Conservation (phyloP, 1,139 yeast genomes). For the Kurtzmaniella quercitrusa region DNA sequence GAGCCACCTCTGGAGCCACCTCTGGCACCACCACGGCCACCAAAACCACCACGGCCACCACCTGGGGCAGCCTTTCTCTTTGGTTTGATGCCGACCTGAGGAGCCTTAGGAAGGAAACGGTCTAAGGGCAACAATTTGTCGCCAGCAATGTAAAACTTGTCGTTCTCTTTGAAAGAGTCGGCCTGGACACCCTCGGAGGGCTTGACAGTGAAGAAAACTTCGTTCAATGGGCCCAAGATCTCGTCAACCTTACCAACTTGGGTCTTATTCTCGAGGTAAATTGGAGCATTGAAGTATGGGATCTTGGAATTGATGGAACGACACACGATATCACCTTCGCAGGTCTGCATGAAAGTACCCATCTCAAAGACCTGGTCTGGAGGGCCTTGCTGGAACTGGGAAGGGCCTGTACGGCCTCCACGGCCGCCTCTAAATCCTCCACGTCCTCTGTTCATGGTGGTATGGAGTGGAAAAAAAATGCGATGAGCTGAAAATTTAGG, state of each 20-base stretch:
- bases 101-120: conserved; percentile 91
- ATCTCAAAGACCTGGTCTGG: conserved; percentile 92
- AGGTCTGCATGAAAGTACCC: conserved; percentile 88
- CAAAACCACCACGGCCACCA: conserved; percentile 25
- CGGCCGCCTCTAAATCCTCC: conserved; percentile 72
- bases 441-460: conserved; percentile 54
- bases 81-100: conserved; percentile 71
- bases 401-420: conserved; percentile 55
- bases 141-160: conserved; percentile 90
- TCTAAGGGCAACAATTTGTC: conserved; percentile 94
- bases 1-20: conserved; percentile 41
- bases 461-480: neutral
- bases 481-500: neutral
- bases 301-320: conserved; percentile 89
- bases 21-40: conserved; percentile 33
- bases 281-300: conserved; percentile 99
- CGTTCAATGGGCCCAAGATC: conserved; percentile 94
- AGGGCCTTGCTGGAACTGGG: conserved; percentile 70
- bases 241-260: conserved; percentile 98
- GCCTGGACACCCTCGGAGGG: conserved; percentile 97
- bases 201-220: conserved; percentile 93
- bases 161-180: conserved; percentile 87
- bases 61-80: conserved; percentile 61
- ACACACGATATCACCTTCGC: conserved; percentile 97
- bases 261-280: conserved; percentile 90